Percentiles rank a stretch among this genome's conserved stretches.
These are phyloP conservation scores for Ganoderma multipileum DNA, from an alignment of 1,284 basidiomycete species.

Conservation along the genomic window DNA sequence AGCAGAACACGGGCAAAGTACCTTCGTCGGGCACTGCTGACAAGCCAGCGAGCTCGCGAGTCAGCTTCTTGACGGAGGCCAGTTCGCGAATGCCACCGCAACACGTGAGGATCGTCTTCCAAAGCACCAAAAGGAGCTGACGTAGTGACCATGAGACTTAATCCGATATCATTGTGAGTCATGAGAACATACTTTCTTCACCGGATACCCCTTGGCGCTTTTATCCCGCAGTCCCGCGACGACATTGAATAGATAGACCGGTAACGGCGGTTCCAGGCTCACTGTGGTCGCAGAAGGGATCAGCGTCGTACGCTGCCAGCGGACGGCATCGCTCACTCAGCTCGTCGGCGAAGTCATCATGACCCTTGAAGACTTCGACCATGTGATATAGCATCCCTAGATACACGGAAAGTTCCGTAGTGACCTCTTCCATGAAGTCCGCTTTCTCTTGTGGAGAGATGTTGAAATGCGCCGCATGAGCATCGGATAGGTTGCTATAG, in stretches of 20 bases:
- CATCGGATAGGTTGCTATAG: slow-evolving; percentile 72
- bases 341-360: slow-evolving; percentile 94
- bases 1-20: slow-evolving; percentile 33
- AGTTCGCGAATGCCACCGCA: slow-evolving; percentile 93
- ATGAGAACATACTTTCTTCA: slow-evolving; percentile 79
- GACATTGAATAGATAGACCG: slow-evolving; percentile 90
- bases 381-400: slow-evolving; percentile 94
- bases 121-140: slow-evolving; percentile 92
- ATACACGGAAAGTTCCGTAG: slow-evolving; percentile 90
- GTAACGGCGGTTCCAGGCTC: slow-evolving; percentile 94
- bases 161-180: slow-evolving; percentile 29
- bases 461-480: slow-evolving; percentile 71
- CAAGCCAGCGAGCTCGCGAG: slow-evolving; percentile 83
- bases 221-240: slow-evolving; percentile 93
- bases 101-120: slow-evolving; percentile 94
- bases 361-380: slow-evolving; percentile 90
- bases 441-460: slow-evolving; percentile 74
- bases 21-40: slow-evolving; percentile 70
- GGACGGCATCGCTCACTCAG: slow-evolving; percentile 72
- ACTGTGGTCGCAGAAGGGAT: slow-evolving; percentile 55
- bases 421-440: slow-evolving; percentile 86
- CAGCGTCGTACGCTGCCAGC: slow-evolving; percentile 24
- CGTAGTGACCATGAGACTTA: slow-evolving; percentile 24
- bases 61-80: slow-evolving; percentile 82
- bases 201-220: slow-evolving; percentile 93